Evolutionary conservation across 345 rosid genomes (phyloP).

Genomic region (Aquilaria yunnanensis): DNA sequence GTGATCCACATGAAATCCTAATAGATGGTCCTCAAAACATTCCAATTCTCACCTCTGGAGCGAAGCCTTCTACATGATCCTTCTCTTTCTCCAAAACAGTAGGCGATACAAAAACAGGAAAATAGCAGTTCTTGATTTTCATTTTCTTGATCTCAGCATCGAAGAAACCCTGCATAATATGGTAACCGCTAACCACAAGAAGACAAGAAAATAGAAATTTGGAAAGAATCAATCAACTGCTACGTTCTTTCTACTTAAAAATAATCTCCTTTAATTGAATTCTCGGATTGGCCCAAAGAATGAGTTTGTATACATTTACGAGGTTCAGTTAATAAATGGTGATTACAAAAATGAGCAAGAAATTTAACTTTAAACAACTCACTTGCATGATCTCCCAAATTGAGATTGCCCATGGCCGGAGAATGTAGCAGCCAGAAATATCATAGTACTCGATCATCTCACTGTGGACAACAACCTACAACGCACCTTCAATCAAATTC

Average conservation of each 20-base stretch:
- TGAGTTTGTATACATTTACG: background rate
- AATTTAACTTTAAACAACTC: slow-evolving; percentile 20
- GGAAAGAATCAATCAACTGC: background rate
- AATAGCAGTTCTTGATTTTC: slow-evolving; percentile 91
- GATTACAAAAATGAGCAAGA: no score
- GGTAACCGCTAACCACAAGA: slow-evolving; percentile 5
- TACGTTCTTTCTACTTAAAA: no score
- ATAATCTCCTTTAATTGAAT: no score
- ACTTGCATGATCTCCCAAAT: slow-evolving; percentile 97
- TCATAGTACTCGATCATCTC: slow-evolving; percentile 98
- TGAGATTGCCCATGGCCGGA: slow-evolving; percentile 96
- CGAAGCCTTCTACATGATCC: slow-evolving; percentile 94
- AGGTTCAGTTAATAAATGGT: no score
- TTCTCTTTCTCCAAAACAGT: slow-evolving; percentile 81
- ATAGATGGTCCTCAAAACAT: no score
- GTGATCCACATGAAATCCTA: no score
- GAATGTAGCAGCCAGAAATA: slow-evolving; percentile 91
- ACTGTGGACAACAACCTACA: slow-evolving; percentile 79
- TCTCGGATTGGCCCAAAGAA: background rate
- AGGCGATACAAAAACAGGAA: slow-evolving; percentile 95
- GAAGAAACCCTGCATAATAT: slow-evolving; percentile 62
- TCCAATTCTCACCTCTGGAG: slow-evolving; percentile 69
- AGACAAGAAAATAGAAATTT: background rate
- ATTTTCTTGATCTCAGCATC: slow-evolving; percentile 88
- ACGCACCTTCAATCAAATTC: no score